These are phyloP conservation scores for Pulicaria dysenterica DNA, from an alignment of 129 eudicot genomes.

Conservation along the genomic window DNA sequence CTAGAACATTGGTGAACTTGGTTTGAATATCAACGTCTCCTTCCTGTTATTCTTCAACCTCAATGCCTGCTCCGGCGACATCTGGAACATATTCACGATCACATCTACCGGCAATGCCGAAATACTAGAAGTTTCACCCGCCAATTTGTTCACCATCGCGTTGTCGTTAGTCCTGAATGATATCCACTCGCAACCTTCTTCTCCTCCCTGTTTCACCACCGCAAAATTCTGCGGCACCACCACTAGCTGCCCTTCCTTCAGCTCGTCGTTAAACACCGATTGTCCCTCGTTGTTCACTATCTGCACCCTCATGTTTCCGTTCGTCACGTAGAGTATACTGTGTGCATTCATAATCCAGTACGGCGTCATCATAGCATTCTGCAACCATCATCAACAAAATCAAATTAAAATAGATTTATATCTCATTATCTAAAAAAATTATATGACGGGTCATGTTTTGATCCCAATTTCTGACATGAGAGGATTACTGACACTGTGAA, in stretches of 20 bases:
- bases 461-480: no score
- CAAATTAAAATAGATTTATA: neutral
- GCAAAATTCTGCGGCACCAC: slow-evolving; percentile 76
- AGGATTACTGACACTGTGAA: slow-evolving; percentile 49
- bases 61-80: slow-evolving; percentile 54
- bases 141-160: slow-evolving; percentile 62
- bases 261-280: slow-evolving; percentile 49
- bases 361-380: slow-evolving; percentile 81
- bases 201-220: slow-evolving; percentile 60
- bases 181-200: slow-evolving; percentile 72
- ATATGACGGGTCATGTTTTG: no score
- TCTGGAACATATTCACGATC: slow-evolving; percentile 46
- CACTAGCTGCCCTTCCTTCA: slow-evolving; percentile 60
- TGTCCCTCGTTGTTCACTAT: slow-evolving; percentile 62
- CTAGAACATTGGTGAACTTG: slow-evolving; percentile 15
- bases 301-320: slow-evolving; percentile 64
- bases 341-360: slow-evolving; percentile 75
- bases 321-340: slow-evolving; percentile 41
- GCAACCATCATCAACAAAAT: slow-evolving; percentile 17
- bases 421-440: neutral
- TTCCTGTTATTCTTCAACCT: slow-evolving; percentile 49
- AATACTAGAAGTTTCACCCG: slow-evolving; percentile 60
- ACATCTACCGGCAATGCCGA: slow-evolving; percentile 55
- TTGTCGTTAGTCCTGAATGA: slow-evolving; percentile 78
- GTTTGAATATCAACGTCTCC: slow-evolving; percentile 43